A percentile compares a stretch with the other conserved stretches of the same genome.
Conservation (phyloP, 208 protist species). For the Naegleria fowleri region DNA sequence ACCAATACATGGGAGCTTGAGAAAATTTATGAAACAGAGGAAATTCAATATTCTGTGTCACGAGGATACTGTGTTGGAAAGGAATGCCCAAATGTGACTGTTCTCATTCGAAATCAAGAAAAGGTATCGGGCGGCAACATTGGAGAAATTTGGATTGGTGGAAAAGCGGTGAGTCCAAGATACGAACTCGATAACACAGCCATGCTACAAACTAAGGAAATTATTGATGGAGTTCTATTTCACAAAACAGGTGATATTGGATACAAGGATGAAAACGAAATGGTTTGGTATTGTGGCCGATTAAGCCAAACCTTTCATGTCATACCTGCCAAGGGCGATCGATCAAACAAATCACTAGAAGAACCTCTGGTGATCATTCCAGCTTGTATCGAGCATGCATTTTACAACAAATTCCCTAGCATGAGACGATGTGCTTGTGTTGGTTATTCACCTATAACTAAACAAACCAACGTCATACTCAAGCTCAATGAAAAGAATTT, state of each 20-base stretch:
- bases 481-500: not conserved
- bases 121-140: not conserved
- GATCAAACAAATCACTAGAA: not conserved
- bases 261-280: not conserved
- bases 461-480: not conserved
- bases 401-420: not conserved
- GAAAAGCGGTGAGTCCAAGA: not conserved
- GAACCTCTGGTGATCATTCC: not conserved
- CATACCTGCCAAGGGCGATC: not conserved
- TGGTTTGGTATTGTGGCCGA: conserved; percentile 9
- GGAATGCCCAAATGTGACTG: not conserved
- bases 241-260: conserved; percentile 8
- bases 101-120: not conserved
- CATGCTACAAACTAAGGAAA: not conserved
- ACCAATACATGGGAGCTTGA: not conserved
- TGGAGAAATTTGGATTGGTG: conserved; percentile 13
- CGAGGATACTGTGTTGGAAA: not conserved
- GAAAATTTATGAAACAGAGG: not conserved
- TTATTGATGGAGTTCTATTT: not conserved
- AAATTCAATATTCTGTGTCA: not conserved
- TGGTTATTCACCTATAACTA: not conserved
- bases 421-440: conserved; percentile 2
- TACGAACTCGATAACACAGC: not conserved
- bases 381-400: not conserved
- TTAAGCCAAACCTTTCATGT: not conserved